Evolutionary conservation across 139 green algal species (phyloP), one percentile per base, ranked within the genome.

Genomic region (Chlorella sp.): DNA sequence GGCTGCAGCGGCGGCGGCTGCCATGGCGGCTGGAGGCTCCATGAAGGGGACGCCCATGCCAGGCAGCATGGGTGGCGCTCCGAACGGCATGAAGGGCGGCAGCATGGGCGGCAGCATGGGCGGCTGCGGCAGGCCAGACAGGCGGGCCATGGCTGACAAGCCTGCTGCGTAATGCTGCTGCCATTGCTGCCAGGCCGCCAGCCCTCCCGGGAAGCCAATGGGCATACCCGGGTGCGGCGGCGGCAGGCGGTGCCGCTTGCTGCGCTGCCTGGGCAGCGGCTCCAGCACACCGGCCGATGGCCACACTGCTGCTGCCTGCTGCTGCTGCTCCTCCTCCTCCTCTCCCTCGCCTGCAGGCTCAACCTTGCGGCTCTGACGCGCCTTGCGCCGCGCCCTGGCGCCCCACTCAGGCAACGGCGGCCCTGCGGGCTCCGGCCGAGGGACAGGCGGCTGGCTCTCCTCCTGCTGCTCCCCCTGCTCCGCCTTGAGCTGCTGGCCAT

Each of bases 211-310:
- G 15, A 38, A 26, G 41, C 72, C 47, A 6, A 17, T 34, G 34
- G 34, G 32, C 21, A 38, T 34, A 28, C n/a, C 30, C 15, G 74
- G 47, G 17, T 51, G 41, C 23, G 28, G 72, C 51, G 74, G 74
- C 74, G 74, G 74, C 74, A 80, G 47, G 17, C 51, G 74, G 23
- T 51, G 51, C 41, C 74, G 74, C 74, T 67, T 80, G 74, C 30
- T 26, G 34, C 34, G 69, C 28, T 20, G 74, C 30, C n/a, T 1
- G 23, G 74, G 25, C 67, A 73, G 67, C 28, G 41, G 72, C 72
- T 65, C 25, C 30, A 28, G 25, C 47, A 80, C 74, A 20, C 74
- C 74, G 0, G 74, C 74, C 1, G 30, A 80, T 0, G 74, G 74
- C 74, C 74, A 80, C 28, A 56, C 47, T 3, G 18, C 34, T 23